These are phyloP conservation scores for Zasmidium citrigriseum DNA, from an alignment of 2,329 filamentous ascomycete species.

Conservation along the genomic window DNA sequence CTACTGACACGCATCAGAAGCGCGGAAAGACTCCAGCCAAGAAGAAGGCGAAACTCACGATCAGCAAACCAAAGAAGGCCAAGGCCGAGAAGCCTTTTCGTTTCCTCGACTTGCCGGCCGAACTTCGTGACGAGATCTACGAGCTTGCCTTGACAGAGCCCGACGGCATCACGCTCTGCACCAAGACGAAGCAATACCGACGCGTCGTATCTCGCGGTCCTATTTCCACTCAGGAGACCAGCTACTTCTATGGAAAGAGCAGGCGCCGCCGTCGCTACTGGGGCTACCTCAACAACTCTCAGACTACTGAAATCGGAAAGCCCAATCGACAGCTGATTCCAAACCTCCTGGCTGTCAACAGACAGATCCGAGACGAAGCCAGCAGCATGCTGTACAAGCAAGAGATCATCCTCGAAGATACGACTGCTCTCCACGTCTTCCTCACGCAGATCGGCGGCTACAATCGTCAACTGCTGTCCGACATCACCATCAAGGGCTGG, in stretches of 20 bases:
- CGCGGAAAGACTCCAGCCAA: slow-evolving; percentile 2
- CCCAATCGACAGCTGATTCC: slow-evolving; percentile 18
- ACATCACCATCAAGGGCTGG: slow-evolving; percentile 27
- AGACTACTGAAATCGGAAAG: background rate
- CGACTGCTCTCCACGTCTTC: slow-evolving; percentile 27
- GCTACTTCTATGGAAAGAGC: slow-evolving; percentile 16
- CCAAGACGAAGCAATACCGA: slow-evolving; percentile 23
- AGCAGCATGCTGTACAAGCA: slow-evolving; percentile 30
- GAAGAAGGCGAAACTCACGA: slow-evolving; percentile 14
- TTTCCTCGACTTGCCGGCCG: slow-evolving; percentile 27
- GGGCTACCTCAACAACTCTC: background rate
- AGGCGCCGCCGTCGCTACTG: background rate
- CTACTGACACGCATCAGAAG: slow-evolving; percentile 3
- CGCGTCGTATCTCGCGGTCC: slow-evolving; percentile 22
- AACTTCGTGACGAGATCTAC: slow-evolving; percentile 34
- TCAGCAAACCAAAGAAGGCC: slow-evolving; percentile 5
- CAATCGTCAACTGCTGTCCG: slow-evolving; percentile 23
- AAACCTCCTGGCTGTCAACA: slow-evolving; percentile 29
- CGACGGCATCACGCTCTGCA: slow-evolving; percentile 20
- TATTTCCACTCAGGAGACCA: slow-evolving; percentile 2
- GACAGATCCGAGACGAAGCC: slow-evolving; percentile 31
- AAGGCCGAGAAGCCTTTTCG: slow-evolving; percentile 26
- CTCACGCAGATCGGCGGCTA: slow-evolving; percentile 27
- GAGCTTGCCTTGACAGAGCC: slow-evolving; percentile 29
- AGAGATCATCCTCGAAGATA: slow-evolving; percentile 28